phyloP scores from a whole-genome alignment of 108 stramenopile genomes.

The Skeletonema potamos region DNA sequence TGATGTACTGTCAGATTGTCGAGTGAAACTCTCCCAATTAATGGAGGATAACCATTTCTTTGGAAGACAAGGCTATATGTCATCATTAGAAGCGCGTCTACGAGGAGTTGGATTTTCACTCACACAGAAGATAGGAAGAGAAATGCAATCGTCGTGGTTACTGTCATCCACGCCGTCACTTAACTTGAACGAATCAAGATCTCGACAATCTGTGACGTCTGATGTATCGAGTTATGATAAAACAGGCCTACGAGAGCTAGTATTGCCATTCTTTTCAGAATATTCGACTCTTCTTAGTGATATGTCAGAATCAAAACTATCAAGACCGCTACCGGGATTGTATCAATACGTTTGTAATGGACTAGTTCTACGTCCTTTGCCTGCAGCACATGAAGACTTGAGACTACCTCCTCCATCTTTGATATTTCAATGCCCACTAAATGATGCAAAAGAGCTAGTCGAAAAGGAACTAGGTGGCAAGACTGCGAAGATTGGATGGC shows the following conservation, averaged over 20 bases:
- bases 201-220: neutral
- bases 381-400: constrained; percentile 67
- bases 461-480: constrained; percentile 15
- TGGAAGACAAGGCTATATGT: neutral
- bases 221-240: neutral
- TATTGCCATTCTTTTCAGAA: constrained; percentile 36
- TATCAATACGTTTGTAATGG: constrained; percentile 25
- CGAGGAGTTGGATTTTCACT: constrained; percentile 10
- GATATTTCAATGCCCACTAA: constrained; percentile 55
- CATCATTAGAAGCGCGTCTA: constrained; percentile 12
- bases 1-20: neutral
- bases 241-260: constrained; percentile 27
- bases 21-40: neutral
- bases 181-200: neutral
- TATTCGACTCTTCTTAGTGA: constrained; percentile 6
- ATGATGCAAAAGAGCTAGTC: constrained; percentile 4
- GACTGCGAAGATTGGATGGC: constrained; percentile 62
- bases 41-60: neutral
- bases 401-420: constrained; percentile 67
- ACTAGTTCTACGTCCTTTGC: constrained; percentile 66
- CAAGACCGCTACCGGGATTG: constrained; percentile 31
- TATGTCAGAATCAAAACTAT: constrained; percentile 18
- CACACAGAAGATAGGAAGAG: constrained; percentile 8
- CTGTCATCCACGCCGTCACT: constrained; percentile 1
- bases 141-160: constrained; percentile 18